Conservation (phyloP, 2,329 filamentous ascomycete genomes). For the Trichophyton equinum region DNA sequence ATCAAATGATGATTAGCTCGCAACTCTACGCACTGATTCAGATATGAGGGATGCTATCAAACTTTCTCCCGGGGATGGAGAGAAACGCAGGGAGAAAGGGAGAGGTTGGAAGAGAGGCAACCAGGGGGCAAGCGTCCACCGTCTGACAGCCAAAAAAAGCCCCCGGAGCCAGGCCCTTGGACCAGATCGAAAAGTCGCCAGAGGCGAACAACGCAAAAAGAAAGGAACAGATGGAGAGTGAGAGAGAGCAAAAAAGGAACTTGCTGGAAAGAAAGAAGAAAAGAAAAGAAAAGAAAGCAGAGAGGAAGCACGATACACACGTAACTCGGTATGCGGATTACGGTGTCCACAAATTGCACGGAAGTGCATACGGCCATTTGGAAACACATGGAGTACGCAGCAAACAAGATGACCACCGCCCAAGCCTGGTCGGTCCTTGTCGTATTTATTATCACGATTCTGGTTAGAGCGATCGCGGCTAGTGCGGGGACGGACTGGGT, state of each 20-base stretch:
- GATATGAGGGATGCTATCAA: not conserved
- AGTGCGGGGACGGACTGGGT: constrained; percentile 3
- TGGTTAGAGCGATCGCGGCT: constrained; percentile 2
- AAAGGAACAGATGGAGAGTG: not conserved
- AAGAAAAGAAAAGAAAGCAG: not conserved
- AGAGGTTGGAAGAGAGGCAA: not conserved
- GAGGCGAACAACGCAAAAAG: not conserved
- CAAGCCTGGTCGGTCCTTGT: not conserved
- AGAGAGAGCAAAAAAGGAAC: not conserved
- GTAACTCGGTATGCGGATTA: not conserved
- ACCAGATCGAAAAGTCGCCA: not conserved
- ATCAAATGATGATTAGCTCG: not conserved
- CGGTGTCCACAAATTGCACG: not conserved
- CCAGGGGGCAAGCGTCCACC: not conserved
- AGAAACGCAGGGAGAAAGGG: not conserved
- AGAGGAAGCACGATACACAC: not conserved
- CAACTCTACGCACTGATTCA: constrained; percentile 1
- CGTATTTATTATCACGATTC: not conserved
- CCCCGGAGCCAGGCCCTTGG: not conserved
- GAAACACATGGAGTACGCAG: not conserved
- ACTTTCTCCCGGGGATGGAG: not conserved
- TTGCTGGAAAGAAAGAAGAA: not conserved
- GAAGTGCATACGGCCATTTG: not conserved
- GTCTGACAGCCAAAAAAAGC: not conserved
- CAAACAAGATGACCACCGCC: not conserved